Conservation (phyloP, 1,284 basidiomycete species). For the Calocybe gambosa region DNA sequence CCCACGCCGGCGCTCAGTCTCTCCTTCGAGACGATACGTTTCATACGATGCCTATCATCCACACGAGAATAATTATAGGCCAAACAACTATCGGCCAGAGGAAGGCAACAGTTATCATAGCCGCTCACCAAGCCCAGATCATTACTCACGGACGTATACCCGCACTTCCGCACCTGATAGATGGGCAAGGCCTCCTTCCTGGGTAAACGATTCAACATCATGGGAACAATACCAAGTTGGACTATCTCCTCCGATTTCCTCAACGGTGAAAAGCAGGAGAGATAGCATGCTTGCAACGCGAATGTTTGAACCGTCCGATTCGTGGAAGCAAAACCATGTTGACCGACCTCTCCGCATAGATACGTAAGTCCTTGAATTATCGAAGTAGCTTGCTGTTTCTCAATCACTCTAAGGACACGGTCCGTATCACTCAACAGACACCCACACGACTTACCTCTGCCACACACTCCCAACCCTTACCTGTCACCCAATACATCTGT, state of each 20-base stretch:
- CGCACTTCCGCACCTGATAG: slow-evolving; percentile 24
- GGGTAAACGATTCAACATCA: slow-evolving; percentile 21
- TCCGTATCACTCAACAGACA: slow-evolving; percentile 9
- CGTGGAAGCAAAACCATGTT: slow-evolving; percentile 58
- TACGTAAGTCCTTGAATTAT: slow-evolving; percentile 22
- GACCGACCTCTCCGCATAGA: slow-evolving; percentile 26
- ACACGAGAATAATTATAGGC: slow-evolving; percentile 27
- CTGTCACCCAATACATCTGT: slow-evolving; percentile 1
- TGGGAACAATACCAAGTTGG: slow-evolving; percentile 27
- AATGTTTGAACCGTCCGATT: slow-evolving; percentile 65
- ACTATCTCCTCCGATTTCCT: slow-evolving; percentile 28
- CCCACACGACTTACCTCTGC: slow-evolving; percentile 5
- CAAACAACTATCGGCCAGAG: slow-evolving; percentile 40
- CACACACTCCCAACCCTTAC: slow-evolving; percentile 14
- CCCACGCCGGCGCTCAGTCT: slow-evolving; percentile 37
- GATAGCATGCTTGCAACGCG: slow-evolving; percentile 39
- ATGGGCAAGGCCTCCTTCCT: slow-evolving; percentile 34
- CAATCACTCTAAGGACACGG: slow-evolving; percentile 6
- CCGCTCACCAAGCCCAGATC: slow-evolving; percentile 47
- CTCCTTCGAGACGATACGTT: slow-evolving; percentile 38
- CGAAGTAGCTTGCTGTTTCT: not conserved
- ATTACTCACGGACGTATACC: slow-evolving; percentile 28
- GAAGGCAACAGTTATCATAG: slow-evolving; percentile 33
- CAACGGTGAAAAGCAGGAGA: slow-evolving; percentile 22
- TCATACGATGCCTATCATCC: slow-evolving; percentile 47